A percentile compares a stretch with the other conserved stretches of the same genome.
Conservation (phyloP, 495 filamentous ascomycete genomes). For the Podospora anserina region DNA sequence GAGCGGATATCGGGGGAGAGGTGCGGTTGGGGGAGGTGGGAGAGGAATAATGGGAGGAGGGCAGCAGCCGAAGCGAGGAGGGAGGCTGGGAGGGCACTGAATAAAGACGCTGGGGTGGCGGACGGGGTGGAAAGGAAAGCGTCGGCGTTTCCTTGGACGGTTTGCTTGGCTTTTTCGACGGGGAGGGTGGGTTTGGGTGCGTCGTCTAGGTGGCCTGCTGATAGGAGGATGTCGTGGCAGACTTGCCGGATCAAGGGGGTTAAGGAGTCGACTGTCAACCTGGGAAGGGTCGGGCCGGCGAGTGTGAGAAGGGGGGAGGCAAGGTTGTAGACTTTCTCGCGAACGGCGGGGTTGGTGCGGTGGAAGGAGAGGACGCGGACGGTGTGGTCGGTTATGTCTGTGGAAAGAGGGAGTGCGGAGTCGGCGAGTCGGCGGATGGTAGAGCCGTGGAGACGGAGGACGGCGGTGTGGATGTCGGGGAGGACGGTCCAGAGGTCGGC, state of each 20-base stretch:
- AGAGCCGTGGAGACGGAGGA: conserved; percentile 55
- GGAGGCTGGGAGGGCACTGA: conserved; percentile 26
- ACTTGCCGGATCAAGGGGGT: conserved; percentile 54
- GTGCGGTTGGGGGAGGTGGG: conserved; percentile 57
- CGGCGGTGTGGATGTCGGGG: conserved; percentile 68
- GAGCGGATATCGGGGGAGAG: conserved; percentile 62
- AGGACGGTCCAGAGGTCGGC: conserved; percentile 68
- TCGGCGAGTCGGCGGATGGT: conserved; percentile 54
- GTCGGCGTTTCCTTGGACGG: conserved; percentile 40
- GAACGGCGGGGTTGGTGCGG: conserved; percentile 53
- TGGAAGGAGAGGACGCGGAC: conserved; percentile 66
- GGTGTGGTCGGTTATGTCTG: conserved; percentile 62
- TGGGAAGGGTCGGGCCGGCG: conserved; percentile 62
- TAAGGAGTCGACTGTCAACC: conserved; percentile 57
- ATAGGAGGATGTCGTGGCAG: conserved; percentile 61
- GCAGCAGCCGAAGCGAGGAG: conserved; percentile 47
- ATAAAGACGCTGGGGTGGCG: conserved; percentile 45
- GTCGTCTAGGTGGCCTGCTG: conserved; percentile 34
- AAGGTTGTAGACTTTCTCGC: conserved; percentile 58
- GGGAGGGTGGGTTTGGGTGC: background rate
- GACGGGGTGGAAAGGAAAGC: conserved; percentile 35
- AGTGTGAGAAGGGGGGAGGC: conserved; percentile 54
- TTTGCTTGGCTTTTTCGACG: conserved; percentile 27
- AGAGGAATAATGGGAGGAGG: conserved; percentile 61
- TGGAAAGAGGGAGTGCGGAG: conserved; percentile 51